Evolutionary conservation across 129 eudicot species (phyloP).

Genomic region (Helichrysum umbraculigerum): DNA sequence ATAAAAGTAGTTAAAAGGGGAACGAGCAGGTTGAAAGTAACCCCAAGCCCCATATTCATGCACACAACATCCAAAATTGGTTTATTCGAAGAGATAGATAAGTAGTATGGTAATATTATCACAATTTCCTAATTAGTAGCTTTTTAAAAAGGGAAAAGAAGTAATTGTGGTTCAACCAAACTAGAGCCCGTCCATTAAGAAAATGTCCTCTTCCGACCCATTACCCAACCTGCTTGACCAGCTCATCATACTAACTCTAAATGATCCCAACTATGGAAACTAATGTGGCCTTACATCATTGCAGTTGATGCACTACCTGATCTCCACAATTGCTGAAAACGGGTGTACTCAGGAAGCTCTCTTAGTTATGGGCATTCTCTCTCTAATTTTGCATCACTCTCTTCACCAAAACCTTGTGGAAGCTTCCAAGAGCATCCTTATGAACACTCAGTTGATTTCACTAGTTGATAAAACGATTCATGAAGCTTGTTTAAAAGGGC

Average conservation of each 20-base stretch:
- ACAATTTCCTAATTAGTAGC: not conserved
- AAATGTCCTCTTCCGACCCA: not conserved
- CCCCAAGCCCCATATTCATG: not conserved
- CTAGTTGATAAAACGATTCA: conserved; percentile 40
- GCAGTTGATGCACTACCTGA: conserved; percentile 72
- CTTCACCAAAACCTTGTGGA: conserved; percentile 54
- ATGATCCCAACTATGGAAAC: conserved; percentile 6
- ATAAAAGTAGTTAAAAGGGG: not conserved
- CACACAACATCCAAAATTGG: not conserved
- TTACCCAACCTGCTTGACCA: not conserved
- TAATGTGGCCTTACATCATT: conserved; percentile 11
- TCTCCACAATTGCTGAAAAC: conserved; percentile 37
- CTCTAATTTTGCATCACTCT: conserved; percentile 77
- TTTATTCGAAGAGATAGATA: not conserved
- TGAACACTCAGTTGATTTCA: conserved; percentile 56
- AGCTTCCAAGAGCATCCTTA: conserved; percentile 74
- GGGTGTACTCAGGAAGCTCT: conserved; percentile 70
- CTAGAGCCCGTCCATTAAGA: not conserved
- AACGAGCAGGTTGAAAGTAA: not conserved
- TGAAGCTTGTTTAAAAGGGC: conserved; percentile 71
- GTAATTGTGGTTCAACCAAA: not conserved
- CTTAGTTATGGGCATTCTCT: conserved; percentile 55
- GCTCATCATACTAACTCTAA: not conserved
- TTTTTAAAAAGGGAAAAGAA: not conserved
- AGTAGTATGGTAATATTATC: not conserved